Conservation (phyloP, 2,329 filamentous ascomycete species). For the Xylariaceae sp. region DNA sequence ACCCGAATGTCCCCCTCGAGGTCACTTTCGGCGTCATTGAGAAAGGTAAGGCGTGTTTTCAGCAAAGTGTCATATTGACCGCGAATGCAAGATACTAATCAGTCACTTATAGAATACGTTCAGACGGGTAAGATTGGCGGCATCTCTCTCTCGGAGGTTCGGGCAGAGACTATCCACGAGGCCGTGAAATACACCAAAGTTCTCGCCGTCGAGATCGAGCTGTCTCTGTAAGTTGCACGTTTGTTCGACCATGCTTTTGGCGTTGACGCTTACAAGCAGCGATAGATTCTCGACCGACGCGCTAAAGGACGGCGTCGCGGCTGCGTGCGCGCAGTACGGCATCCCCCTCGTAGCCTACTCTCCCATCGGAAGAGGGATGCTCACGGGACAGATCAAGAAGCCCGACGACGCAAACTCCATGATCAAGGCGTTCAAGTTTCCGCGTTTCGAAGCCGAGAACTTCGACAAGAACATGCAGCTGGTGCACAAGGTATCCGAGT, state of each 20-base stretch:
- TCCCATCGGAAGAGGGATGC: conserved; percentile 54
- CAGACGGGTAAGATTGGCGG: conserved; percentile 39
- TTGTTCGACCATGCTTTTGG: conserved; percentile 12
- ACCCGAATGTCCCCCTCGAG: conserved; percentile 38
- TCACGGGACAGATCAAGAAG: conserved; percentile 47
- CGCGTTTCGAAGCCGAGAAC: conserved; percentile 53
- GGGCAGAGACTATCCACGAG: conserved; percentile 37
- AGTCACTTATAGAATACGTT: conserved; percentile 28
- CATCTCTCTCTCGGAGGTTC: conserved; percentile 39
- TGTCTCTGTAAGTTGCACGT: conserved; percentile 32
- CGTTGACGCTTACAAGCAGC: conserved; percentile 39
- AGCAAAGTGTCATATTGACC: background rate
- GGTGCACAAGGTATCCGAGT: conserved; percentile 49
- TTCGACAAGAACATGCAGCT: conserved; percentile 63
- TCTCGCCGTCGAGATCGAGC: conserved; percentile 37
- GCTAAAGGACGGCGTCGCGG: conserved; percentile 53
- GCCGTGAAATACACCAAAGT: conserved; percentile 35
- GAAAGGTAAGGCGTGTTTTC: conserved; percentile 12
- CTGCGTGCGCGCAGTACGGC: conserved; percentile 50
- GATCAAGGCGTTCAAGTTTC: conserved; percentile 34
- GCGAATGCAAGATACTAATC: background rate
- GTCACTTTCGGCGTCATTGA: conserved; percentile 35
- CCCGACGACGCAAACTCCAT: conserved; percentile 45
- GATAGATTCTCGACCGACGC: conserved; percentile 49
- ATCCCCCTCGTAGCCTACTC: conserved; percentile 59